phyloP scores from a whole-genome alignment of 2,329 filamentous ascomycete genomes.

The Ilyonectria robusta region DNA sequence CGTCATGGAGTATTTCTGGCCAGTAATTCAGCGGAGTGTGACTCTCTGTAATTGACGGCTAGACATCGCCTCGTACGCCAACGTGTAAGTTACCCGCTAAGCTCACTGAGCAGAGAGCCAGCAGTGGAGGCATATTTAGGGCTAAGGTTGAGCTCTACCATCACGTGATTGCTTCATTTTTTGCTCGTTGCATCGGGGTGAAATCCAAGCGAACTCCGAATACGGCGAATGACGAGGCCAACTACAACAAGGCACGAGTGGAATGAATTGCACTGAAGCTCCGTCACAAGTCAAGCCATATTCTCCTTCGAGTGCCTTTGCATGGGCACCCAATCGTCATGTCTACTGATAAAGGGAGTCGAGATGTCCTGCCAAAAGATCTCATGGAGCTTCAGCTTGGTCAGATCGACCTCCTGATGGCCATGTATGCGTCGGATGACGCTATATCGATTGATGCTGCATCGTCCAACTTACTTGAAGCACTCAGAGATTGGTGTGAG shows the following conservation, averaged over 20 bases:
- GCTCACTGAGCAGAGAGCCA: too few relatives aligned
- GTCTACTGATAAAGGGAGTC: neutral
- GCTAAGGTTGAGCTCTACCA: too few relatives aligned
- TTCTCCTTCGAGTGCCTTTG: neutral
- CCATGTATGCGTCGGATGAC: conserved; percentile 64
- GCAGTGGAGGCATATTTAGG: too few relatives aligned
- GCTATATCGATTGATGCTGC: conserved; percentile 49
- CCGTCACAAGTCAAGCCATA: neutral
- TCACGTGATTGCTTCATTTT: neutral
- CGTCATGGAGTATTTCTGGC: too few relatives aligned
- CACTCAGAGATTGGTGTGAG: conserved; percentile 44
- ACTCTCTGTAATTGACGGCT: too few relatives aligned
- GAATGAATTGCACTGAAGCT: neutral
- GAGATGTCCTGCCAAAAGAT: conserved; percentile 54
- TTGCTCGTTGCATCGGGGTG: neutral
- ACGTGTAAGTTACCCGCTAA: too few relatives aligned
- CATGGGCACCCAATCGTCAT: neutral
- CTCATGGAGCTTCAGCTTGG: conserved; percentile 63
- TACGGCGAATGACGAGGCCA: too few relatives aligned
- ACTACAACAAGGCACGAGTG: neutral
- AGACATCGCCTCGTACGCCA: too few relatives aligned
- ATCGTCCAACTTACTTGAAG: conserved; percentile 34
- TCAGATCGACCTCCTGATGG: conserved; percentile 65
- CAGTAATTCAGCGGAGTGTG: too few relatives aligned
- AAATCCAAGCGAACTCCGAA: neutral